Evolutionary conservation across 495 filamentous ascomycete genomes (phyloP).

Genomic region (Annulohypoxylon maeteangense): DNA sequence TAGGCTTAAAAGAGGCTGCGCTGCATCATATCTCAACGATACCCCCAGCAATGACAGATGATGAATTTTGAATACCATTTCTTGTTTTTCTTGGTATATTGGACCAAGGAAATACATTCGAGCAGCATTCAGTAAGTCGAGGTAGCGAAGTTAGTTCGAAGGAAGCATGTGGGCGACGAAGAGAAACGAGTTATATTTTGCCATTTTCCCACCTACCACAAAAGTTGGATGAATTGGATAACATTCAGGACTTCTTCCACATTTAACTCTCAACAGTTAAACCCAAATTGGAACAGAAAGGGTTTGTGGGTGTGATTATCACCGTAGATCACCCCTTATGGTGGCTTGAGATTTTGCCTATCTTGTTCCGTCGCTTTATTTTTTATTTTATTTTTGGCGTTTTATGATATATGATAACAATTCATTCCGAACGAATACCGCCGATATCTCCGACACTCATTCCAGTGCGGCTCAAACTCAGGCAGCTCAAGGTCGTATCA

Average conservation of each 20-base stretch:
- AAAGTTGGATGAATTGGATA: not conserved
- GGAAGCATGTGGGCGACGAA: not conserved
- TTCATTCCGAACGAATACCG: not conserved
- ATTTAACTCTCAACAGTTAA: constrained; percentile 4
- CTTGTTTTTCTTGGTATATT: constrained; percentile 16
- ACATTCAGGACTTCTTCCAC: constrained; percentile 1
- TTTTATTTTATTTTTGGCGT: not conserved
- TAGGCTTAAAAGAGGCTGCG: constrained; percentile 36
- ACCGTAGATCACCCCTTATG: not conserved
- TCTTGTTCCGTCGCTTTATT: not conserved
- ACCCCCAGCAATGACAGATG: constrained; percentile 42
- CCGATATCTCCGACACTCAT: constrained; percentile 27
- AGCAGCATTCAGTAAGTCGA: constrained; percentile 9
- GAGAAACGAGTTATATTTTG: not conserved
- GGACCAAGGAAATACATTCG: not conserved
- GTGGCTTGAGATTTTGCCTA: not conserved
- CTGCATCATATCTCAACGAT: constrained; percentile 49
- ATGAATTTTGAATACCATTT: constrained; percentile 23
- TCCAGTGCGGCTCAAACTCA: constrained; percentile 35
- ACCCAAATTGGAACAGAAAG: not conserved
- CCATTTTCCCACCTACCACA: not conserved
- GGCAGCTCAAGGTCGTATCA: constrained; percentile 22
- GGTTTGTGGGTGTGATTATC: not conserved
- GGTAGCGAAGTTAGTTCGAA: constrained; percentile 1
- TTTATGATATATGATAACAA: not conserved